Conservation (phyloP, 192 early-diverging fungal genomes). For the Coemansia sp. region DNA sequence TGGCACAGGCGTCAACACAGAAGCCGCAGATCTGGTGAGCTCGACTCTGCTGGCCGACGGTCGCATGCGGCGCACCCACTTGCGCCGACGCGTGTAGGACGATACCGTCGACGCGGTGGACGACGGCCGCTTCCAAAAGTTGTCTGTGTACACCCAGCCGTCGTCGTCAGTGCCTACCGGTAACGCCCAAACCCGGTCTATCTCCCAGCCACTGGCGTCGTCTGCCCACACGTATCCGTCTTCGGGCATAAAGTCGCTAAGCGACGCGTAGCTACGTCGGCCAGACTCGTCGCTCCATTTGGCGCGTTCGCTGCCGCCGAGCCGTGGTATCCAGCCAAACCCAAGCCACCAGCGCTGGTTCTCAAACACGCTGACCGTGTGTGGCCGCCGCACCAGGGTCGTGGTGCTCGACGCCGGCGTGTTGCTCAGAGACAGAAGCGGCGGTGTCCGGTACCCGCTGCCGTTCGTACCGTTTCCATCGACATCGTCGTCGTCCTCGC, state of each 20-base stretch:
- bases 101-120: slow-evolving; percentile 44
- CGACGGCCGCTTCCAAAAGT: slow-evolving; percentile 63
- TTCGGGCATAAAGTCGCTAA: slow-evolving; percentile 61
- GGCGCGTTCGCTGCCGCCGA: slow-evolving; percentile 63
- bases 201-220: slow-evolving; percentile 58
- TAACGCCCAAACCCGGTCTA: slow-evolving; percentile 58
- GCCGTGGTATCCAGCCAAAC: slow-evolving; percentile 70
- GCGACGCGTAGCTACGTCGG: slow-evolving; percentile 48
- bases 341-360: slow-evolving; percentile 83
- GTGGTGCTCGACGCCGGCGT: slow-evolving; percentile 30
- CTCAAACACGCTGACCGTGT: slow-evolving; percentile 61
- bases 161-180: slow-evolving; percentile 55
- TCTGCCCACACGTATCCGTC: slow-evolving; percentile 61
- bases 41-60: slow-evolving; percentile 11
- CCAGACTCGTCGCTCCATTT: slow-evolving; percentile 72
- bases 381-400: slow-evolving; percentile 32
- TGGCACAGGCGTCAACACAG: neutral
- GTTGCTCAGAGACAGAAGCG: slow-evolving; percentile 33
- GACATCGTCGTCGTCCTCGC: slow-evolving; percentile 9
- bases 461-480: slow-evolving; percentile 8
- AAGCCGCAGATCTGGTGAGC: neutral
- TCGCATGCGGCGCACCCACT: slow-evolving; percentile 61
- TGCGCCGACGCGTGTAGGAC: slow-evolving; percentile 64
- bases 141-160: slow-evolving; percentile 72
- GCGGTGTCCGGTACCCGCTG: slow-evolving; percentile 48